Base-by-base conservation (phyloP, 2,329 filamentous ascomycete species). In the Teratosphaeria epicoccoides region DNA sequence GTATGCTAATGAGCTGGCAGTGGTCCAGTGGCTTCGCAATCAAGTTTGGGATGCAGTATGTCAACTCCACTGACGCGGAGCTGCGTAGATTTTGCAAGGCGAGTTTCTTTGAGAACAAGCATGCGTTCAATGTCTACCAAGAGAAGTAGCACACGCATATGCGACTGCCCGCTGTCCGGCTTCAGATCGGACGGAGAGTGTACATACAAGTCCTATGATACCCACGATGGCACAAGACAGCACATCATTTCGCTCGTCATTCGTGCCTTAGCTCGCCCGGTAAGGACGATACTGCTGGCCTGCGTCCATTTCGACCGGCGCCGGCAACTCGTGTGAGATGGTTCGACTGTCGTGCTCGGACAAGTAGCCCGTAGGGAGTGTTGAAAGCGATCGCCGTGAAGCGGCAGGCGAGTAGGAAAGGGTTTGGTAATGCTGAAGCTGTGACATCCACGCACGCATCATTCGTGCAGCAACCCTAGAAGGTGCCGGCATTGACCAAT, bases 41-140 rank as follows among this genome's bases (percentile, higher is more conserved):
- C 2, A 65, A 63, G 51, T 70, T 70, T 54, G 69, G 68, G 0
- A 63, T 70, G 53, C 66, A 69, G 61, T 68, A 69, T 50, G 66
- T 69, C 14, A 70, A 70, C 49, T 59, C 67, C n/a, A 57, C 56
- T n/a, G 57, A 64, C 24, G 67, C 65, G 24, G 63, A 63, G 33
- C 61, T 68, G 52, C 65, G 68, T 44, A 56, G 68, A 43, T 62
- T 60, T 44, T 69, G 63, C 59, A 70, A 70, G 55, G 63, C 66
- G 6, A 68, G 64, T 53, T 67, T 68, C 47, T 70, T 70, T 53
- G 63, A 69, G 50, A 66, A 67, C 54, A 64, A 65, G 29, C 62
- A 63, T 50, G 61, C 63, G 45, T 69, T 70, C 49, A 58, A 67
- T 24, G 47, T 58, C 26, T 58, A 52, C 45, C 55, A 61, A 46